Evolutionary conservation across 139 green algal genomes (phyloP).

Genomic region (Astrephomene gubernaculifera): DNA sequence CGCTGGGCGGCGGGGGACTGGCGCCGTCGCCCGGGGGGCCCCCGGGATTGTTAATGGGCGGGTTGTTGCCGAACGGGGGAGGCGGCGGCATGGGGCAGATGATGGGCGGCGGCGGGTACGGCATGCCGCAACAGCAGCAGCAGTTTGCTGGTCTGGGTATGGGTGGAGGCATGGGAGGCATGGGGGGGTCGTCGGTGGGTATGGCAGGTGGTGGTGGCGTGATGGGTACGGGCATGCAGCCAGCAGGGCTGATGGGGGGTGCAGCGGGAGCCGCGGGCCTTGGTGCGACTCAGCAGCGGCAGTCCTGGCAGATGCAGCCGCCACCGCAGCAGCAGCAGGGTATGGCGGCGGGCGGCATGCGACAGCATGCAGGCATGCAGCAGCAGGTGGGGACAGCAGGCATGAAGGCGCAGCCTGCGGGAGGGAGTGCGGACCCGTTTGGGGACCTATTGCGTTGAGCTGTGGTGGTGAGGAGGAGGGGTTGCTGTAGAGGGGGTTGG

Average conservation of each 20-base stretch:
- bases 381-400: background rate
- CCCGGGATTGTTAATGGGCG: no score
- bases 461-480: background rate
- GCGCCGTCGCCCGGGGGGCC: no score
- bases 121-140: conserved; percentile 10
- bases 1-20: background rate
- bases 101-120: background rate
- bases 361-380: background rate
- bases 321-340: background rate
- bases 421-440: conserved; percentile 30
- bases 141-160: background rate
- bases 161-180: background rate
- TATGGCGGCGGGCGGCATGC: background rate
- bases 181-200: background rate
- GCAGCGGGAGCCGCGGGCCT: no score
- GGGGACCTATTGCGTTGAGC: conserved; percentile 34
- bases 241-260: no score
- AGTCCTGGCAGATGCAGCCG: background rate
- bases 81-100: background rate
- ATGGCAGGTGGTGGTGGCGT: background rate
- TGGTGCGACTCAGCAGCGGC: no score
- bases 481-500: background rate
- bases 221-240: no score
- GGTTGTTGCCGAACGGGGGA: background rate
- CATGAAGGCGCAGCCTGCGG: background rate